Base-by-base conservation (phyloP, 495 filamentous ascomycete species). In the Jackrogersella minutella region DNA sequence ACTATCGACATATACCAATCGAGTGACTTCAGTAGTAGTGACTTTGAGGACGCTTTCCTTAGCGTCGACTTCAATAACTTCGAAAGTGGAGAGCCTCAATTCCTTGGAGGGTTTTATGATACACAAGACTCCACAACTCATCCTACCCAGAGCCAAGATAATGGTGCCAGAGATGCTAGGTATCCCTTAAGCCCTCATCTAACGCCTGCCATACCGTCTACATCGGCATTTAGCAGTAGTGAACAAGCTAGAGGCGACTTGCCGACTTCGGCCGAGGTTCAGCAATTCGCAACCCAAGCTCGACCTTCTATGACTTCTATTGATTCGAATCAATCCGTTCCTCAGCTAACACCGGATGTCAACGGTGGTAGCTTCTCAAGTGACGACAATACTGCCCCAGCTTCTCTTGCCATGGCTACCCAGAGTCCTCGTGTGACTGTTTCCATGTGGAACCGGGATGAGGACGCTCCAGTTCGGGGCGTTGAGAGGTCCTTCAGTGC, bases 371-470 rank as follows among this genome's bases (percentile, higher is more conserved):
- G 77, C 33, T 75, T 76, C 26, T 81, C 81, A 11, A 83, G 81
- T 64, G 81, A 81, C 56, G 79, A 81, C 64, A 79, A 75, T 22
- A 58, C 78, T 28, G 76, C 71, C 4, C 77, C 76, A 4, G 69
- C 70, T 46, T 64, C 71, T 7, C 58, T 76, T 62, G 52, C 70
- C 19, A 80, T 79, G 74, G 71, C 75, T 10, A 66, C 73, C 13
- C 78, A 78, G 28, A 85, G 82, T 58, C 82, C 81, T 2, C 78
- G 77, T 11, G 76, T 84, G 8, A 82, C 78, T 2, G 78, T 84
- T 37, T 83, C 82, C 10, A 71, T 81, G 47, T 86, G 81, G 81
- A 77, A 74, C 6, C 65, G 71, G 37, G 78, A 77, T 40, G 64
- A 76, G 17, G 73, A 68, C 9, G 55, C 47, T 2, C 71, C 70